Conservation (phyloP, 257 asterid genomes). For the Oldenlandia corymbosa region DNA sequence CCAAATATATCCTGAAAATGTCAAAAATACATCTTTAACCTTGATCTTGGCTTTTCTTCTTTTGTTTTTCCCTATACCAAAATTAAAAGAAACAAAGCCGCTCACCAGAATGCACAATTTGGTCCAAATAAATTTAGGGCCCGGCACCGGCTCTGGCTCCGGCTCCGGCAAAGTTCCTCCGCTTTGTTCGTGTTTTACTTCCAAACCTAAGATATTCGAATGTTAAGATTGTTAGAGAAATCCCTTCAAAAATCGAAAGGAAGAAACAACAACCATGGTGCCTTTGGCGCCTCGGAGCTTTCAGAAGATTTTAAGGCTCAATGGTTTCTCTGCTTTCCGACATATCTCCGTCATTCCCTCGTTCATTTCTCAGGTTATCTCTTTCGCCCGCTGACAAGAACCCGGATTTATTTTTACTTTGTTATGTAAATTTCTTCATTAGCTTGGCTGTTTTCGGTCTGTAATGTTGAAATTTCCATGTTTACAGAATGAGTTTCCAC, state of each 20-base stretch:
- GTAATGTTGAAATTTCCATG: neutral
- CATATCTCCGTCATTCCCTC: neutral
- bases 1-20: too few relatives aligned
- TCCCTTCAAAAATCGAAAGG: neutral
- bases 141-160: too few relatives aligned
- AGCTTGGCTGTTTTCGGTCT: neutral
- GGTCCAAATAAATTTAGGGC: too few relatives aligned
- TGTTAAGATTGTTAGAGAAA: neutral
- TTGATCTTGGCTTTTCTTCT: too few relatives aligned
- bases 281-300: slow-evolving; percentile 19
- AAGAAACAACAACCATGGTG: slow-evolving; percentile 1
- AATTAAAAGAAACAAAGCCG: neutral
- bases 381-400: neutral
- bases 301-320: neutral
- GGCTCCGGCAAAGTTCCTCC: too few relatives aligned
- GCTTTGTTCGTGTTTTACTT: too few relatives aligned
- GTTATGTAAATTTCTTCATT: neutral
- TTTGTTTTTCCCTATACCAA: too few relatives aligned
- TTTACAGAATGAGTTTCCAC: slow-evolving; percentile 37
- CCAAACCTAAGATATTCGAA: neutral
- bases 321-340: neutral
- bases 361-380: slow-evolving; percentile 10
- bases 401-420: neutral
- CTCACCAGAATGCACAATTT: too few relatives aligned
- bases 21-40: too few relatives aligned